Conservation (phyloP, 1,284 basidiomycete genomes). For the Sphaerobolus stellatus region DNA sequence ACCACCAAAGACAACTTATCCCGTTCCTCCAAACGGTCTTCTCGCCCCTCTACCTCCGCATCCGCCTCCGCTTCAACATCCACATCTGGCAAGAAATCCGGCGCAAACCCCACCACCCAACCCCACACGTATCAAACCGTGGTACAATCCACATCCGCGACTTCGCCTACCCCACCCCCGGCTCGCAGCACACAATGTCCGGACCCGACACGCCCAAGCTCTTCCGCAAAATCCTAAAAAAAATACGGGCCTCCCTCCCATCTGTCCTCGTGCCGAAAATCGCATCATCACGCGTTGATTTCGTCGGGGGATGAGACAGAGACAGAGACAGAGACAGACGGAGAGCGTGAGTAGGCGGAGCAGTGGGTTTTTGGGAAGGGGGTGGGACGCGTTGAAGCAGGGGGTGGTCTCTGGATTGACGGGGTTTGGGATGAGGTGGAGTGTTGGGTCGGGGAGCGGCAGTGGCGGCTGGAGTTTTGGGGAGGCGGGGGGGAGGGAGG, state of each 20-base stretch:
- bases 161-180: slow-evolving; percentile 52
- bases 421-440: slow-evolving; percentile 24
- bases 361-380: slow-evolving; percentile 11
- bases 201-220: slow-evolving; percentile 47
- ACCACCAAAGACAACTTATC: too few relatives aligned
- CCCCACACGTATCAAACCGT: slow-evolving; percentile 6
- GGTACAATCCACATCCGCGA: slow-evolving; percentile 57
- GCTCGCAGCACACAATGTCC: slow-evolving; percentile 54
- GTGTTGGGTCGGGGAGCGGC: slow-evolving; percentile 14
- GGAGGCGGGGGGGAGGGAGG: slow-evolving; percentile 8
- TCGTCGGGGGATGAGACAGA: slow-evolving; percentile 35
- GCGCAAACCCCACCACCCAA: slow-evolving; percentile 7
- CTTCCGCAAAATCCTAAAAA: slow-evolving; percentile 9
- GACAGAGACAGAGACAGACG: slow-evolving; percentile 30
- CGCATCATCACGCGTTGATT: too few relatives aligned
- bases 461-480: background rate
- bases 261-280: slow-evolving; percentile 45
- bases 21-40: too few relatives aligned
- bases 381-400: slow-evolving; percentile 48
- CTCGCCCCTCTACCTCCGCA: too few relatives aligned
- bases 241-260: slow-evolving; percentile 6
- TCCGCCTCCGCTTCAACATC: too few relatives aligned
- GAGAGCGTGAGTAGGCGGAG: background rate
- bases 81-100: background rate
- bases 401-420: slow-evolving; percentile 24